phyloP scores from a whole-genome alignment of 2,329 filamentous ascomycete genomes.

The Epichloe elymi region DNA sequence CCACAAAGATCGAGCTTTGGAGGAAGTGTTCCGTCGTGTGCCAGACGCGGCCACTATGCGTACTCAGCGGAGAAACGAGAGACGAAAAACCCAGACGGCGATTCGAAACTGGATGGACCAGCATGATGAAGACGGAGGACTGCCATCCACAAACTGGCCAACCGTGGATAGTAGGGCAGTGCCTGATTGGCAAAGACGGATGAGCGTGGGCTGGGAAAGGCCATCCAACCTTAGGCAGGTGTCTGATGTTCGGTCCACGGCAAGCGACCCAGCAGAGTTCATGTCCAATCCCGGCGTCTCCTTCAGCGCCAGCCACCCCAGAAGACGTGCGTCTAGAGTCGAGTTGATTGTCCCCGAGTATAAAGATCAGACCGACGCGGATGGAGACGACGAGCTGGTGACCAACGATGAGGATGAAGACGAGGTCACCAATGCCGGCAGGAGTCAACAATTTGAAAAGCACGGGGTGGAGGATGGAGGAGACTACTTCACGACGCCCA shows the following conservation, averaged over 20 bases:
- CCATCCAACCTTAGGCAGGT: conserved; percentile 34
- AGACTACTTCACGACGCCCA: conserved; percentile 43
- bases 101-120: conserved; percentile 87
- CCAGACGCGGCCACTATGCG: conserved; percentile 51
- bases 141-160: conserved; percentile 34
- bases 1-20: conserved; percentile 78
- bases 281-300: conserved; percentile 36
- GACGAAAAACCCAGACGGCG: conserved; percentile 63
- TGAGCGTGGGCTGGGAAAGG: conserved; percentile 38
- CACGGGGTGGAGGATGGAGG: conserved; percentile 21
- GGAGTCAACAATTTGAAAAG: conserved; percentile 17
- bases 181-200: conserved; percentile 36
- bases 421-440: conserved; percentile 29
- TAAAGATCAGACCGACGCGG: conserved; percentile 61
- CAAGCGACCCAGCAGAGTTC: conserved; percentile 52
- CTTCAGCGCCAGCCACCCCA: conserved; percentile 11
- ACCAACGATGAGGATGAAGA: conserved; percentile 65
- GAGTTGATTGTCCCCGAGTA: conserved; percentile 22
- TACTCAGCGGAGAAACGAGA: conserved; percentile 47
- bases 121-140: conserved; percentile 38
- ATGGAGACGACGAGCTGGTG: conserved; percentile 81
- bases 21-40: conserved; percentile 74
- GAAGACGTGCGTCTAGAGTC: conserved; percentile 27
- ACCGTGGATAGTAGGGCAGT: conserved; percentile 31
- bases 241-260: conserved; percentile 45